Percentiles rank a stretch among this genome's conserved stretches.
Conservation (phyloP, 2,329 filamentous ascomycete species). For the Aureobasidium sp. region DNA sequence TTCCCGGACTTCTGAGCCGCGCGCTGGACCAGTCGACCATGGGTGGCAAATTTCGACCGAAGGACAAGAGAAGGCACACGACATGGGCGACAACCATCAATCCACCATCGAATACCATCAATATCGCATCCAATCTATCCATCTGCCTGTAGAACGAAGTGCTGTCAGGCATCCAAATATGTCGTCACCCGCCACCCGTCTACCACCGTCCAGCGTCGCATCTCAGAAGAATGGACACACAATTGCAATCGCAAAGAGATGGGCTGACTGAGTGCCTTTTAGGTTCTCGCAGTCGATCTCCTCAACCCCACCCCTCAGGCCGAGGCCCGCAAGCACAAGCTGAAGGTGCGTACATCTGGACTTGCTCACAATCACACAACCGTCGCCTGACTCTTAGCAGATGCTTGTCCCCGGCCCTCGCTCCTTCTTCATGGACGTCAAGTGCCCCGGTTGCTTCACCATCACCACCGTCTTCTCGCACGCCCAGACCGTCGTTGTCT, state of each 20-base stretch:
- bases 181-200: constrained; percentile 6
- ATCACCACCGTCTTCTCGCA: constrained; percentile 99
- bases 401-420: constrained; percentile 84
- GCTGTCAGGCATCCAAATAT: background rate
- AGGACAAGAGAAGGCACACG: constrained; percentile 1
- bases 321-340: constrained; percentile 99
- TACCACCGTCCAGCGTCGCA: background rate
- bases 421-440: constrained; percentile 99
- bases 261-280: constrained; percentile 19
- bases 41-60: constrained; percentile 7
- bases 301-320: constrained; percentile 96
- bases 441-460: constrained; percentile 99
- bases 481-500: constrained; percentile 99
- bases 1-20: background rate
- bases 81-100: constrained; percentile 10
- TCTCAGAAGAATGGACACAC: background rate
- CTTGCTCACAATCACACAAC: background rate
- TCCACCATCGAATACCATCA: background rate
- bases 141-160: background rate
- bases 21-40: background rate
- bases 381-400: constrained; percentile 18
- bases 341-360: constrained; percentile 66
- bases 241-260: background rate
- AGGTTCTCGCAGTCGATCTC: constrained; percentile 99
- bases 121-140: background rate